Percentiles rank a stretch among this genome's conserved stretches.
phyloP scores from a whole-genome alignment of 352 stramenopile species.

The Phytophthora lateralis region DNA sequence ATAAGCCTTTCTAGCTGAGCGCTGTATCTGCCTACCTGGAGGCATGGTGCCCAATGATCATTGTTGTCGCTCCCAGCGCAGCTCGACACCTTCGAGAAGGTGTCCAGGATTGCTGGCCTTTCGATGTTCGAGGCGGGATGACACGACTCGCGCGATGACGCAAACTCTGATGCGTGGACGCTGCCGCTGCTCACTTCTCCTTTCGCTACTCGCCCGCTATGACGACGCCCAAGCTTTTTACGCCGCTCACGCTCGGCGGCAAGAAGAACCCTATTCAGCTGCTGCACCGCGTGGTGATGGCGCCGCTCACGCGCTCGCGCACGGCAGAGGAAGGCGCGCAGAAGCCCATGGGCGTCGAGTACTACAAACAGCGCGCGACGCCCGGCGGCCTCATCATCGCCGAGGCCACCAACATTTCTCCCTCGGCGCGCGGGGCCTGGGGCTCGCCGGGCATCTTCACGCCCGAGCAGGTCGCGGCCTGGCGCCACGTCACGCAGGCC shows the following conservation, averaged over 20 bases:
- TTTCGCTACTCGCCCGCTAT: conserved; percentile 1
- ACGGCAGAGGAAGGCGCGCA: conserved; percentile 50
- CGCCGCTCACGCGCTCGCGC: conserved; percentile 57
- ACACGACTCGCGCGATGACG: conserved; percentile 19
- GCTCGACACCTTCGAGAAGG: neutral
- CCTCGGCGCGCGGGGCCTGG: conserved; percentile 48
- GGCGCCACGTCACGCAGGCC: conserved; percentile 51
- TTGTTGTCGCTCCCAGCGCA: neutral
- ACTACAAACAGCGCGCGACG: conserved; percentile 68
- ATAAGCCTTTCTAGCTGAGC: too few relatives aligned
- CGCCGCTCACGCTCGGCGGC: conserved; percentile 59
- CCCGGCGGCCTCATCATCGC: conserved; percentile 62
- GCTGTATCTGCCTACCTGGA: too few relatives aligned
- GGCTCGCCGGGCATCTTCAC: conserved; percentile 64
- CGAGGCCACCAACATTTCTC: conserved; percentile 64
- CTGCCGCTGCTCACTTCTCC: conserved; percentile 6
- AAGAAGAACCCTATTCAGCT: conserved; percentile 56
- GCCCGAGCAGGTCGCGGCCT: conserved; percentile 53
- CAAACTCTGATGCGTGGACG: conserved; percentile 2
- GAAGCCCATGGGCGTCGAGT: conserved; percentile 47
- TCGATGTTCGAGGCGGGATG: conserved; percentile 7
- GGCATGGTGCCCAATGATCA: too few relatives aligned
- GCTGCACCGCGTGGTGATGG: conserved; percentile 72
- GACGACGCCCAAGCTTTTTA: conserved; percentile 58
- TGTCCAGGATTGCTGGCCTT: neutral